phyloP scores from a whole-genome alignment of 371 early-diverging fungal genomes.

The Apophysomyces elegans region DNA sequence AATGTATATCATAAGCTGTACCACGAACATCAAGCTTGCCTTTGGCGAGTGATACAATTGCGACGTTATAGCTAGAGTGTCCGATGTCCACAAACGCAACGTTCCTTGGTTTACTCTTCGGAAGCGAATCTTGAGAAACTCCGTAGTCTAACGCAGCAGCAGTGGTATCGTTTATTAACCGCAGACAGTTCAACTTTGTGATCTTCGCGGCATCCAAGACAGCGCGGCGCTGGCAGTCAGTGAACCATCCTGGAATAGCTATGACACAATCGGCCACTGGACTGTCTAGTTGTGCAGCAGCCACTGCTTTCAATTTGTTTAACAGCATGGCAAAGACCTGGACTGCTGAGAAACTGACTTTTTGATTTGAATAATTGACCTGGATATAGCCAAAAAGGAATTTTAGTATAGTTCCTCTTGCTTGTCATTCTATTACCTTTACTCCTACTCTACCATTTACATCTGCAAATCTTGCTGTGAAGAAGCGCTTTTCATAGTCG shows the following conservation, averaged over 20 bases:
- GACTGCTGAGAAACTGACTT: conserved; percentile 75
- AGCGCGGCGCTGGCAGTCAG: conserved; percentile 88
- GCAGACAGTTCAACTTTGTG: conserved; percentile 86
- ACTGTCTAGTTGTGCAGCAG: conserved; percentile 76
- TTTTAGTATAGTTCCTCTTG: neutral
- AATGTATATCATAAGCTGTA: conserved; percentile 86
- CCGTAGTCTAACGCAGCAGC: conserved; percentile 94
- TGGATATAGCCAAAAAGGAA: conserved; percentile 15
- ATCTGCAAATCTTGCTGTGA: conserved; percentile 78
- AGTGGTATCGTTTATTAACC: conserved; percentile 89
- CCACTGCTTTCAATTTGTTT: conserved; percentile 84
- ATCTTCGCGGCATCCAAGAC: conserved; percentile 87
- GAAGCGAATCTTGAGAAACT: conserved; percentile 93
- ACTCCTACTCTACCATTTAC: conserved; percentile 84
- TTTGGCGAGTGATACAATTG: conserved; percentile 89
- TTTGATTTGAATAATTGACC: conserved; percentile 75
- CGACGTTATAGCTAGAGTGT: conserved; percentile 85
- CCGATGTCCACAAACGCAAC: conserved; percentile 94
- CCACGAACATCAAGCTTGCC: conserved; percentile 89
- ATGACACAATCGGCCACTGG: conserved; percentile 91
- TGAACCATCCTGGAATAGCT: conserved; percentile 92
- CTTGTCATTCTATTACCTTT: conserved; percentile 49
- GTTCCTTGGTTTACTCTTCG: conserved; percentile 88
- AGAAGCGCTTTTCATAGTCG: conserved; percentile 76
- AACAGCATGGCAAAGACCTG: conserved; percentile 93